These are phyloP conservation scores for Haematococcus lacustris DNA, from an alignment of 139 green algal genomes.

Conservation along the genomic window DNA sequence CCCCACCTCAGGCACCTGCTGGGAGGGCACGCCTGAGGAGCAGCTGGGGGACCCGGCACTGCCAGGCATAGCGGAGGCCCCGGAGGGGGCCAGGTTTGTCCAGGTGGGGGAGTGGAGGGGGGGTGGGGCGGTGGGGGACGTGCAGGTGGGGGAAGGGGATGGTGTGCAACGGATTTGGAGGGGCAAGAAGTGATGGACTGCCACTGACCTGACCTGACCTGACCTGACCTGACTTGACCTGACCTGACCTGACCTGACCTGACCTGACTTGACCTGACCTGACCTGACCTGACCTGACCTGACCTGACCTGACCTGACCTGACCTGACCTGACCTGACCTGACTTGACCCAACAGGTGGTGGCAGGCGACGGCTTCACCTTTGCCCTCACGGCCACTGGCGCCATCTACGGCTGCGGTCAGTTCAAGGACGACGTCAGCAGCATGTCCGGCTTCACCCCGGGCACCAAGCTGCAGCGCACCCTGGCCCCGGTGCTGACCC, in stretches of 20 bases:
- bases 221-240: too few relatives aligned
- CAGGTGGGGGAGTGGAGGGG: neutral
- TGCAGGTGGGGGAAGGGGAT: too few relatives aligned
- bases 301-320: too few relatives aligned
- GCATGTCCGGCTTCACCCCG: slow-evolving; percentile 25
- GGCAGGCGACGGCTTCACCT: slow-evolving; percentile 76
- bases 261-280: too few relatives aligned
- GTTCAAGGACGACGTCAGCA: slow-evolving; percentile 68
- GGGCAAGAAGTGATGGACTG: too few relatives aligned
- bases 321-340: too few relatives aligned
- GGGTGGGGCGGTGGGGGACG: too few relatives aligned
- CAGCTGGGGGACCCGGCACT: neutral
- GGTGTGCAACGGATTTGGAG: too few relatives aligned
- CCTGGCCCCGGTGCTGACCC: slow-evolving; percentile 38
- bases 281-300: too few relatives aligned
- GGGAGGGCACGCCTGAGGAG: slow-evolving; percentile 1
- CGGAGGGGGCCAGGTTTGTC: neutral
- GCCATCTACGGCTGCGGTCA: slow-evolving; percentile 77
- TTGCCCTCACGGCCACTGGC: slow-evolving; percentile 58
- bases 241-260: too few relatives aligned
- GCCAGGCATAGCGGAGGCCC: neutral
- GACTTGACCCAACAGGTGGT: too few relatives aligned
- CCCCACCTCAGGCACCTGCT: slow-evolving; percentile 19
- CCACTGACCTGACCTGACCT: too few relatives aligned
- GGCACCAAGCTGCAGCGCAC: slow-evolving; percentile 29